Evolutionary conservation across 495 filamentous ascomycete species (phyloP), one percentile per base, ranked within the genome.

Genomic region (Aspergillus wentii): DNA sequence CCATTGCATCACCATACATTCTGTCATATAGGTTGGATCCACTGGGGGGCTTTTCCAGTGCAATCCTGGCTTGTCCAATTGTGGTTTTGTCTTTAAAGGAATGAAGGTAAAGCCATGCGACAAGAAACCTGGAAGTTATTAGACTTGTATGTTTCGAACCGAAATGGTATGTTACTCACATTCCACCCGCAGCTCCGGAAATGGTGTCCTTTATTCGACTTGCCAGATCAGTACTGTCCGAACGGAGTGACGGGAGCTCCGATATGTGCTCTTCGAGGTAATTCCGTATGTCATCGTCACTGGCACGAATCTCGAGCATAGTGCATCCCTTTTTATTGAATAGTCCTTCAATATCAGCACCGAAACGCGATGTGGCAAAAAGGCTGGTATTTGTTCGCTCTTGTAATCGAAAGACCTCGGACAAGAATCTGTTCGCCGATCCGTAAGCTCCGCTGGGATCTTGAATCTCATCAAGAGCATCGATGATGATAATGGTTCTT

Each of bases 401-500:
- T 17, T 65, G 61, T 14, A 69, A 35, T 6, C 36, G 43, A 19
- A 52, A 54, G n/a, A 69, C 36, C 15, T 48, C 46, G 13, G 39
- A 43, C 10, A 68, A 38, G 68, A 46, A n/a, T n/a, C n/a, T n/a
- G n/a, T n/a, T n/a, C n/a, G n/a, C n/a, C n/a, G n/a, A n/a, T n/a
- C n/a, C n/a, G n/a, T n/a, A n/a, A 48, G 41, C 52, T 48, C 50
- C 53, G 41, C 61, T 43, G 21, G 51, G 26, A 14, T 31, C 40
- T 33, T 29, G 25, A 34, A 58, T 64, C 44, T 74, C 69, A 42
- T 74, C 68, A 4, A 74, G 46, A 23, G 69, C 69, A 39, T 73
- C 67, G 11, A 72, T 20, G n/a, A 75, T 15, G 28, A 74, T 54
- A 36, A 69, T 71, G 5, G 50, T 44, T 36, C 25, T 51, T 7